phyloP scores from a whole-genome alignment of 495 filamentous ascomycete genomes.

The Hypomontagnella monticulosa region DNA sequence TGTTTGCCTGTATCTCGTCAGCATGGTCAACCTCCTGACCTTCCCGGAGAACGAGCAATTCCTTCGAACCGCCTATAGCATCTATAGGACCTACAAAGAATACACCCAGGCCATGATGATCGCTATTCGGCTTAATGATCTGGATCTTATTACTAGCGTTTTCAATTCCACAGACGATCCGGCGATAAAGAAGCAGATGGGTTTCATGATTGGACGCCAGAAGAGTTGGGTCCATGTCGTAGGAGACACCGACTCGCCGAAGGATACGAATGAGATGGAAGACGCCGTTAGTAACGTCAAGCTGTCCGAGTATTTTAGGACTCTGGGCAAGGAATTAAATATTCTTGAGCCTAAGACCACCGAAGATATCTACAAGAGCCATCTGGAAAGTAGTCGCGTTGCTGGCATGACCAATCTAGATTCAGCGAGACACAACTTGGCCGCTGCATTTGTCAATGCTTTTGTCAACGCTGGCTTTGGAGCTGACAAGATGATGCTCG shows the following conservation, averaged over 20 bases:
- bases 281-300: constrained; percentile 88
- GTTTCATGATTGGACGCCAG: constrained; percentile 90
- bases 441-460: constrained; percentile 94
- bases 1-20: constrained; percentile 98
- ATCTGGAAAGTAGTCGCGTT: constrained; percentile 92
- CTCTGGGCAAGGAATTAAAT: constrained; percentile 92
- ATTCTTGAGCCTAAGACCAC: constrained; percentile 96
- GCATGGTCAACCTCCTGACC: constrained; percentile 97
- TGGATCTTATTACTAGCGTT: constrained; percentile 78
- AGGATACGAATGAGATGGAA: constrained; percentile 75
- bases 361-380: constrained; percentile 99
- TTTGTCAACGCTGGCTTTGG: constrained; percentile 97
- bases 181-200: constrained; percentile 90
- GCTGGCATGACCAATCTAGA: constrained; percentile 93
- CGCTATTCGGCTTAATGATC: constrained; percentile 91
- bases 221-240: constrained; percentile 81
- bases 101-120: constrained; percentile 92
- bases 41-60: constrained; percentile 97
- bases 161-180: constrained; percentile 82
- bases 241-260: constrained; percentile 56
- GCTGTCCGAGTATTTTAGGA: constrained; percentile 91
- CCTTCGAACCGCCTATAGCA: constrained; percentile 85
- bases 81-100: constrained; percentile 92
- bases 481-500: constrained; percentile 96
- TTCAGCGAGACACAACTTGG: constrained; percentile 93